Conservation (phyloP, 163 green algal species). For the Chlamydomonas reinhardtii region DNA sequence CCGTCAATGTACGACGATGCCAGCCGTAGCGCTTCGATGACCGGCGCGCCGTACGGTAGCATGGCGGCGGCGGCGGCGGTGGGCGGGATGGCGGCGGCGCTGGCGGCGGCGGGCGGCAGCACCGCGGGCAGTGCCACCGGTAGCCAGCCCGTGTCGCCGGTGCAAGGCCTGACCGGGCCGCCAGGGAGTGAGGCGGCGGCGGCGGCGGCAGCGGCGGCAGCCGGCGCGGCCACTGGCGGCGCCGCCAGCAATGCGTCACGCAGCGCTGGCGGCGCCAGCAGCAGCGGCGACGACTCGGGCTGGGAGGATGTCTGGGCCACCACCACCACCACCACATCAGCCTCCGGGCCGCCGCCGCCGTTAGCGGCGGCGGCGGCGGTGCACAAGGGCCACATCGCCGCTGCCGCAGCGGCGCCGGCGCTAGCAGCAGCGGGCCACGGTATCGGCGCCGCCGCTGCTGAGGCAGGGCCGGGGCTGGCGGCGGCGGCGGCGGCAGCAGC, state of each 20-base stretch:
- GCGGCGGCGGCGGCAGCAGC: background rate
- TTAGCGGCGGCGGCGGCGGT: no score
- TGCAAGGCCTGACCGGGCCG: background rate
- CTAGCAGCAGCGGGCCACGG: no score
- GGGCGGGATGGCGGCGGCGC: background rate
- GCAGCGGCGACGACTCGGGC: background rate
- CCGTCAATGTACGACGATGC: no score
- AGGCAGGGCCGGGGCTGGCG: no score
- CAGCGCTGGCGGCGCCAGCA: background rate
- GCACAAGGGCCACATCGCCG: no score
- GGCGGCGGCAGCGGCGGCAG: background rate
- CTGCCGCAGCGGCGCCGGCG: no score
- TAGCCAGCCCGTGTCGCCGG: background rate
- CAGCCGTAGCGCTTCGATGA: no score
- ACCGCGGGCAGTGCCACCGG: no score
- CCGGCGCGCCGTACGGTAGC: no score
- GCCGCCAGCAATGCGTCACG: background rate
- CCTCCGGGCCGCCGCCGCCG: no score
- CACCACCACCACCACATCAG: background rate
- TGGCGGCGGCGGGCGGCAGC: no score
- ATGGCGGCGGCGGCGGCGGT: no score
- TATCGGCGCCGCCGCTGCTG: background rate
- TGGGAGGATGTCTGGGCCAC: slow-evolving; percentile 40
- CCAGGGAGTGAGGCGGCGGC: background rate
- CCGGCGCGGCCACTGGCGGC: background rate